These are phyloP conservation scores for Cryptococcus sp. DNA, from an alignment of 1,284 basidiomycete genomes.

Conservation along the genomic window DNA sequence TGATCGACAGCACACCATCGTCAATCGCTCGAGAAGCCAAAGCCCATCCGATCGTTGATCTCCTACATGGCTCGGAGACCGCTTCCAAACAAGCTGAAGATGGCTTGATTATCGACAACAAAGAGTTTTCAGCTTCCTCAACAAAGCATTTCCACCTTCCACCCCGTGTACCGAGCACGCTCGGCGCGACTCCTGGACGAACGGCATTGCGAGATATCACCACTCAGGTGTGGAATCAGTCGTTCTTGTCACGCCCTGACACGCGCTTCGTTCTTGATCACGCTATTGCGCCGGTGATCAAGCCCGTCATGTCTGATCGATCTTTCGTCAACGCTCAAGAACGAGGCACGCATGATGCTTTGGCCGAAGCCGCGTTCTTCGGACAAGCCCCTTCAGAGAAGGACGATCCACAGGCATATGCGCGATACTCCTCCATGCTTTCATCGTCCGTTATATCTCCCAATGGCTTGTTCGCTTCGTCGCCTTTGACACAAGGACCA, in stretches of 20 bases:
- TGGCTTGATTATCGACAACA: constrained; percentile 14
- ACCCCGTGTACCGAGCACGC: constrained; percentile 46
- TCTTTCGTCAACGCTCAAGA: constrained; percentile 75
- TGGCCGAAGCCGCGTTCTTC: constrained; percentile 76
- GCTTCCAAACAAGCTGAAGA: constrained; percentile 8
- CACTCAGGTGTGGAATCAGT: constrained; percentile 64
- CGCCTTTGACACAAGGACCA: constrained; percentile 75
- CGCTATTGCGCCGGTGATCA: constrained; percentile 80
- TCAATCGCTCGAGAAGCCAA: constrained; percentile 63
- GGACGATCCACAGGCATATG: constrained; percentile 64
- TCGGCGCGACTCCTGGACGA: background rate
- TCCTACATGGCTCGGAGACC: constrained; percentile 20
- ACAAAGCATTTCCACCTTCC: constrained; percentile 47
- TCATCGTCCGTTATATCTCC: constrained; percentile 58
- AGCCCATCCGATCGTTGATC: constrained; percentile 35
- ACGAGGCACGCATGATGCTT: constrained; percentile 57
- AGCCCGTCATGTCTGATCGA: constrained; percentile 72
- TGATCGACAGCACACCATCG: constrained; percentile 63
- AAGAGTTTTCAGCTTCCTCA: constrained; percentile 58
- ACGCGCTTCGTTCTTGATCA: constrained; percentile 80
- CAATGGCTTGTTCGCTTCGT: constrained; percentile 68
- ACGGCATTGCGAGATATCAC: constrained; percentile 60
- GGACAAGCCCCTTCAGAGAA: constrained; percentile 73
- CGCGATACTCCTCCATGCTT: constrained; percentile 56
- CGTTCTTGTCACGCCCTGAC: constrained; percentile 75